Evolutionary conservation across 2,329 filamentous ascomycete genomes (phyloP), one percentile per base, ranked within the genome.

Genomic region (Beauveria sp.): DNA sequence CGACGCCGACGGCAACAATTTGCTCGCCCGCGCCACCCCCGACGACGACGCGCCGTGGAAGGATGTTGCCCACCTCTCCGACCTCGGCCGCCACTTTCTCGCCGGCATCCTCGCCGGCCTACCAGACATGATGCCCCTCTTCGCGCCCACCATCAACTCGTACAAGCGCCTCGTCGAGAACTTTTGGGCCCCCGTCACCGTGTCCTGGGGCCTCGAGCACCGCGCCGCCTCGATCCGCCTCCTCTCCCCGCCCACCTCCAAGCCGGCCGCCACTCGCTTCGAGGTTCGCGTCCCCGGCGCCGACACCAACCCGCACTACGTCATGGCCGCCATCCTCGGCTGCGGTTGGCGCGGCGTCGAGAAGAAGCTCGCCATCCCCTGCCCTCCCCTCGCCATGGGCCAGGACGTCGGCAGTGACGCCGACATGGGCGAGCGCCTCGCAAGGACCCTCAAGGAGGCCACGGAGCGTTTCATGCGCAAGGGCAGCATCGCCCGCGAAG

Each of bases 81-180:
- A 98, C 67, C 75, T 96, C 18, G 95, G 95, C 2, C 86, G 93
- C 12, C 89, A 98, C 67, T 99, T 99, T 77, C 84, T 99, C 0
- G 95, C 95, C 0, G 95, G 95, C 8, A 75, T 99, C 1, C 81
- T 99, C 0, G 88, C 91, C 26, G 95, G 93, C 16, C 82, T 99
- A 4, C 91, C 95, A 2, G 91, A 97, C 70, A 86, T 98, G 67
- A 99, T 99, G 95, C 95, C 95, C 1, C 80, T 98, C 62, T 81
- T 99, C 14, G 95, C 93, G 1, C 95, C 95, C 0, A 99, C 91
- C 1, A 85, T 99, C 70, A 99, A 99, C 81, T 96, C 91, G 64
- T 99, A 99, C 81, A 99, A 99, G 78, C 88, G 95, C 3, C 83
- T 99, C 0, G 95, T 99, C 2, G 95, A 99, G 79, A 98, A 98